Percentiles rank a stretch among this genome's conserved stretches.
Evolutionary conservation across 2,329 filamentous ascomycete species (phyloP).

Genomic region (Trichoderma oligosporum): DNA sequence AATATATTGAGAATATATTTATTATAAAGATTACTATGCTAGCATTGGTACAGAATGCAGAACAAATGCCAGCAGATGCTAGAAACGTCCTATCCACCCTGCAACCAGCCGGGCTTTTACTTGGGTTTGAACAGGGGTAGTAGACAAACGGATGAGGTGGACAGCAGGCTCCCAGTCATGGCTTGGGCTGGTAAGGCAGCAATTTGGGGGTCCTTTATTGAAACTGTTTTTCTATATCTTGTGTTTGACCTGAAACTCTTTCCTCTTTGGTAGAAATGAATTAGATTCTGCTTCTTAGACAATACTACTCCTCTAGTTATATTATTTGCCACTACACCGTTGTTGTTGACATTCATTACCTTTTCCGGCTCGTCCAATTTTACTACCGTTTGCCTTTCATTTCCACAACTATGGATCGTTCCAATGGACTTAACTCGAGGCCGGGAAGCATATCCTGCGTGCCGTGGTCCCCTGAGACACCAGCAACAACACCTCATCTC

Average conservation of each 20-base stretch:
- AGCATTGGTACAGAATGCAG: background rate
- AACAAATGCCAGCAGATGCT: background rate
- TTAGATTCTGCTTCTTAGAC: background rate
- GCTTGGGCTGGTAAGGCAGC: background rate
- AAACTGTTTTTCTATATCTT: background rate
- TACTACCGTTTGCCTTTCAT: background rate
- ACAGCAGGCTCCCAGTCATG: background rate
- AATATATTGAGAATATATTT: background rate
- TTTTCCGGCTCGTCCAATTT: background rate
- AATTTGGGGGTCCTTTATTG: background rate
- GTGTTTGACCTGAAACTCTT: background rate
- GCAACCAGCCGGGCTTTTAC: conserved; percentile 15
- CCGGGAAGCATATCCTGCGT: conserved; percentile 5
- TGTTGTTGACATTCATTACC: background rate
- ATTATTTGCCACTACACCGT: background rate
- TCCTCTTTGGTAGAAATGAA: background rate
- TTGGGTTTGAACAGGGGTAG: conserved; percentile 6
- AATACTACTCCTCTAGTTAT: background rate
- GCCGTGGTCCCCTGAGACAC: conserved; percentile 4
- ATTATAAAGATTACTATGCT: background rate
- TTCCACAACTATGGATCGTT: conserved; percentile 10
- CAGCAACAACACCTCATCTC: conserved; percentile 1
- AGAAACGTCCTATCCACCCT: conserved; percentile 1
- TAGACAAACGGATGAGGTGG: conserved; percentile 14
- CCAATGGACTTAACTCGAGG: conserved; percentile 10